Evolutionary conservation across 2,329 filamentous ascomycete genomes (phyloP).

Genomic region (Thermoascus crustaceus): DNA sequence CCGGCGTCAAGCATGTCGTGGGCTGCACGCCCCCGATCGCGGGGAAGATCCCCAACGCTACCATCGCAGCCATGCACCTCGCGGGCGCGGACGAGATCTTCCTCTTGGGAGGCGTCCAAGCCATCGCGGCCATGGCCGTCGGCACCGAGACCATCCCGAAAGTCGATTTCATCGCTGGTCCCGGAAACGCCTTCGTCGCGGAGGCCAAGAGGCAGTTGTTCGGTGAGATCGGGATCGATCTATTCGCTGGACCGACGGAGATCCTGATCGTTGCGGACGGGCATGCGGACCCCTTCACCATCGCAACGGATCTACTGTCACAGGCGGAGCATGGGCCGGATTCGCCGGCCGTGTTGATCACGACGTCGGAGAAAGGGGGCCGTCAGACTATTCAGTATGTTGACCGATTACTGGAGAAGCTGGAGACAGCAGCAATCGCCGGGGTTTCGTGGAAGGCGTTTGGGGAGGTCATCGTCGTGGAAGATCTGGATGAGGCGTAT

Average conservation of each 20-base stretch:
- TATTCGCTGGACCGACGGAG: slow-evolving; percentile 48
- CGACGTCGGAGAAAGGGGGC: slow-evolving; percentile 36
- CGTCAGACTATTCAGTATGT: slow-evolving; percentile 30
- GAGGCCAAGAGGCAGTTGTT: slow-evolving; percentile 48
- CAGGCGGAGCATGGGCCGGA: slow-evolving; percentile 48
- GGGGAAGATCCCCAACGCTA: slow-evolving; percentile 41
- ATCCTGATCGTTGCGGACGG: slow-evolving; percentile 45
- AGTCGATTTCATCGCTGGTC: slow-evolving; percentile 47
- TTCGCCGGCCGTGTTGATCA: slow-evolving; percentile 44
- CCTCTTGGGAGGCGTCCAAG: slow-evolving; percentile 46
- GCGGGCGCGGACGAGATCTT: slow-evolving; percentile 46
- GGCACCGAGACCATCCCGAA: slow-evolving; percentile 43
- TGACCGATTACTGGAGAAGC: slow-evolving; percentile 31
- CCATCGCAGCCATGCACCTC: slow-evolving; percentile 44
- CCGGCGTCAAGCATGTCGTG: slow-evolving; percentile 44
- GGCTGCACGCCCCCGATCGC: slow-evolving; percentile 46
- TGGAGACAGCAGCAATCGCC: slow-evolving; percentile 39
- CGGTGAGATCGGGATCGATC: slow-evolving; percentile 47
- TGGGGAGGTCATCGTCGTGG: slow-evolving; percentile 41
- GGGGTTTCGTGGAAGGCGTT: slow-evolving; percentile 38
- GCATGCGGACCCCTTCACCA: slow-evolving; percentile 37
- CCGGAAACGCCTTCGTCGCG: slow-evolving; percentile 48
- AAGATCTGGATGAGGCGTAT: slow-evolving; percentile 37
- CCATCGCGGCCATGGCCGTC: slow-evolving; percentile 45
- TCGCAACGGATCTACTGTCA: slow-evolving; percentile 41